phyloP scores from a whole-genome alignment of 495 filamentous ascomycete genomes.

The Clavariopsis aquatica region DNA sequence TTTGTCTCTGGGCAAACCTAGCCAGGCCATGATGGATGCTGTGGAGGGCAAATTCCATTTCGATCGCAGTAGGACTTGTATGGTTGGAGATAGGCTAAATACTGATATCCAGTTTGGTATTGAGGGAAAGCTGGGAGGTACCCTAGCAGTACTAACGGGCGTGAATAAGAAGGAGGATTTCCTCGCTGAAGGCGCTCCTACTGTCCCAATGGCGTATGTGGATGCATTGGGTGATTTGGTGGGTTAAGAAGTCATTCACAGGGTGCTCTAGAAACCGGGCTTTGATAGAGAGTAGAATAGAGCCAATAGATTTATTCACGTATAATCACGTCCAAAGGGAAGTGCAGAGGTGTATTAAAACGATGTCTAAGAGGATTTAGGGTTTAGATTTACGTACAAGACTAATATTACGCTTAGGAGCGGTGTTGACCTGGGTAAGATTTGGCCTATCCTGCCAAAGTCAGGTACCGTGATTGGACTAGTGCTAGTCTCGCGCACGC shows the following conservation, averaged over 20 bases:
- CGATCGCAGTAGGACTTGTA: conserved; percentile 81
- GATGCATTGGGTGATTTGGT: conserved; percentile 79
- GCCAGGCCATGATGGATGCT: conserved; percentile 98
- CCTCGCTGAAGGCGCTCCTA: conserved; percentile 58
- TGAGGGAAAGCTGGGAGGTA: conserved; percentile 87
- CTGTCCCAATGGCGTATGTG: conserved; percentile 75
- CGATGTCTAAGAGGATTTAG: no score
- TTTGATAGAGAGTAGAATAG: conserved; percentile 14
- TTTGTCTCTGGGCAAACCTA: conserved; percentile 84
- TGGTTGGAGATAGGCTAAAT: conserved; percentile 92
- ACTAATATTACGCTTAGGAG: no score
- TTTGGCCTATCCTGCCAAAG: no score
- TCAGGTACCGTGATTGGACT: background rate
- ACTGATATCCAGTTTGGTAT: conserved; percentile 97
- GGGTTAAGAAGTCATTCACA: conserved; percentile 21
- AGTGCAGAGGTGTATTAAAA: no score
- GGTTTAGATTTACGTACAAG: no score
- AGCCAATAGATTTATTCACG: conserved; percentile 9
- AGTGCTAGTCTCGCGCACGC: background rate
- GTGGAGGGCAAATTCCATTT: conserved; percentile 94
- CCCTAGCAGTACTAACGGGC: conserved; percentile 86
- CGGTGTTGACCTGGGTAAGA: no score
- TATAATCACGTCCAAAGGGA: no score
- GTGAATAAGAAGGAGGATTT: conserved; percentile 82
- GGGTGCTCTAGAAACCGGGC: background rate